Percentiles rank a stretch among this genome's conserved stretches.
phyloP scores from a whole-genome alignment of 2,329 filamentous ascomycete genomes.

The Escovopsis sp. region DNA sequence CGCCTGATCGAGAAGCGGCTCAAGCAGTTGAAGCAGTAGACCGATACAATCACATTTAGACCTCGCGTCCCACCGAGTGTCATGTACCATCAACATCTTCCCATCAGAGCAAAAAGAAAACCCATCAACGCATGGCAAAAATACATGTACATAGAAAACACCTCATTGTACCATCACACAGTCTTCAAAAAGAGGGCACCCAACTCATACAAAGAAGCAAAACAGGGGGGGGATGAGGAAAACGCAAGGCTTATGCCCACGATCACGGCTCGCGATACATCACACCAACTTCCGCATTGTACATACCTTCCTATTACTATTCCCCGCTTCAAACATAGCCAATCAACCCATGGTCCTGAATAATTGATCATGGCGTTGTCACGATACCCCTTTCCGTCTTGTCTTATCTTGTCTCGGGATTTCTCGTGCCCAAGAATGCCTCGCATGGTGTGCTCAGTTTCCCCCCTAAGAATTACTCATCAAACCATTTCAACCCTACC shows the following conservation, averaged over 20 bases:
- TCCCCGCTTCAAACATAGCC: not conserved
- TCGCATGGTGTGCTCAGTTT: too few relatives aligned
- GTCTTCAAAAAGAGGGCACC: too few relatives aligned
- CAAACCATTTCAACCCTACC: too few relatives aligned
- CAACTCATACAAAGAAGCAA: not conserved
- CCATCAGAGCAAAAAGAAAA: not conserved
- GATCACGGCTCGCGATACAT: not conserved
- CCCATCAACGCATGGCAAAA: too few relatives aligned
- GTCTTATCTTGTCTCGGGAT: too few relatives aligned
- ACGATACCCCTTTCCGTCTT: too few relatives aligned
- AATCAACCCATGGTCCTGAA: not conserved
- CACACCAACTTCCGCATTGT: not conserved
- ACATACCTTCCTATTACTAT: not conserved
- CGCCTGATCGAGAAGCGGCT: conserved; percentile 41
- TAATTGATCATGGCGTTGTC: too few relatives aligned
- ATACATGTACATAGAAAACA: not conserved
- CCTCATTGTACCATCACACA: not conserved
- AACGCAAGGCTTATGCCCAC: not conserved
- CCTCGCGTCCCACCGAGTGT: not conserved
- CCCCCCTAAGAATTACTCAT: too few relatives aligned
- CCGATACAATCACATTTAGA: not conserved
- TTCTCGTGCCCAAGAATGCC: too few relatives aligned
- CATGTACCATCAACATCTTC: not conserved
- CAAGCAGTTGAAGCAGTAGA: conserved; percentile 14
- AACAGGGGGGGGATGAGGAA: not conserved